Conservation (phyloP, 2,329 filamentous ascomycete species). For the Penicillium sp. region DNA sequence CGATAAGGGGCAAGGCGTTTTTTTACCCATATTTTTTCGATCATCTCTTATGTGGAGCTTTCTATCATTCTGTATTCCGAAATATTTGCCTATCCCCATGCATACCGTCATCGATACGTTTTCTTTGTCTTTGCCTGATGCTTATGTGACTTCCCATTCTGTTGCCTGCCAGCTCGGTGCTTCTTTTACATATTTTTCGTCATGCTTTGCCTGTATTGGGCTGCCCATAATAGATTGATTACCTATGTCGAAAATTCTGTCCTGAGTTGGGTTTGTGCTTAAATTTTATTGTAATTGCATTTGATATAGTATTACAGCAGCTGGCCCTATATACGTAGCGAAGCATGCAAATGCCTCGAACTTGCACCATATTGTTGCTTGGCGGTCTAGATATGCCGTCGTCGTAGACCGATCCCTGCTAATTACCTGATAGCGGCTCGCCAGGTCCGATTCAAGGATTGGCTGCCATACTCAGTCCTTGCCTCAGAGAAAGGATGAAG, state of each 20-base stretch:
- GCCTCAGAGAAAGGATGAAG: neutral
- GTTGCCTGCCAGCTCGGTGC: slow-evolving; percentile 3
- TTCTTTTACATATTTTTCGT: slow-evolving; percentile 5
- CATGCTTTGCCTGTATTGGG: slow-evolving; percentile 1
- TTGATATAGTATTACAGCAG: neutral
- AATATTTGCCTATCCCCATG: slow-evolving; percentile 6
- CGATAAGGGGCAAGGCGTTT: slow-evolving; percentile 31
- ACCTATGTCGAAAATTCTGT: neutral
- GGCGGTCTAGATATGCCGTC: neutral
- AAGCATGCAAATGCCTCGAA: neutral
- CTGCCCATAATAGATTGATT: slow-evolving; percentile 10
- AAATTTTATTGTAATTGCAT: neutral
- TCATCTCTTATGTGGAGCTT: slow-evolving; percentile 10
- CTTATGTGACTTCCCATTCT: slow-evolving; percentile 8
- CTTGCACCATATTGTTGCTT: neutral
- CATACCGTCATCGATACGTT: slow-evolving; percentile 5
- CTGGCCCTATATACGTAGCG: neutral
- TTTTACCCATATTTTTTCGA: slow-evolving; percentile 21
- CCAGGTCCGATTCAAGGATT: neutral
- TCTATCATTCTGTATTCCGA: slow-evolving; percentile 5
- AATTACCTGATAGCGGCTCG: neutral
- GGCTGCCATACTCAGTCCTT: neutral
- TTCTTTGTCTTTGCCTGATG: slow-evolving; percentile 8
- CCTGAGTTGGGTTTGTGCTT: neutral
- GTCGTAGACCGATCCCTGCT: neutral